Evolutionary conservation across 805 yeast species (phyloP).

Genomic region (Saccharomycopsis schoenii): DNA sequence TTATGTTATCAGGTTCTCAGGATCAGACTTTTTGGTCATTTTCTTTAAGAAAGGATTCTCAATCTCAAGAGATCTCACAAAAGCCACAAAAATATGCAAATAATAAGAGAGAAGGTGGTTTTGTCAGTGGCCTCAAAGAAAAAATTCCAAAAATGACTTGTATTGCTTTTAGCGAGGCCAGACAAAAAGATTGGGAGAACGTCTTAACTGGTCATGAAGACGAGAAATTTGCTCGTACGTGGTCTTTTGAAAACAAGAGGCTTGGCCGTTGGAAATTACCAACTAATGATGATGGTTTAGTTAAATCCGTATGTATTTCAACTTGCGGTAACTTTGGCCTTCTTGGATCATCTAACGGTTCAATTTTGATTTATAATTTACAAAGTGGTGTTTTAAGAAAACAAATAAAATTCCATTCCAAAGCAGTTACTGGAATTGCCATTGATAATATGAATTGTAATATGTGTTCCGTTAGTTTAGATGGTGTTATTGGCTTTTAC

Average conservation of each 20-base stretch:
- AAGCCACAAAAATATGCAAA: conserved; percentile 37
- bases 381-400: conserved; percentile 84
- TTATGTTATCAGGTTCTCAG: conserved; percentile 72
- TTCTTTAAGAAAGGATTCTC: conserved; percentile 91
- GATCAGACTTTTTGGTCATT: conserved; percentile 87
- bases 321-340: conserved; percentile 93
- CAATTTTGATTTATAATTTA: conserved; percentile 75
- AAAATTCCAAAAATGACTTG: conserved; percentile 69
- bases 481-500: conserved; percentile 81
- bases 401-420: conserved; percentile 58
- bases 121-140: conserved; percentile 41
- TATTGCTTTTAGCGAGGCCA: conserved; percentile 61
- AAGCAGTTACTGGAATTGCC: conserved; percentile 79
- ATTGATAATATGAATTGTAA: conserved; percentile 84
- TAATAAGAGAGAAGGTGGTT: conserved; percentile 44
- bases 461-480: conserved; percentile 81
- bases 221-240: conserved; percentile 76
- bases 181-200: conserved; percentile 91
- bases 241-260: conserved; percentile 74
- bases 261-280: conserved; percentile 64
- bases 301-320: conserved; percentile 68
- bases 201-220: conserved; percentile 81
- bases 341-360: conserved; percentile 82
- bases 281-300: conserved; percentile 72
- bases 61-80: conserved; percentile 88